Conservation (phyloP, 441 rosid genomes). For the Croton setiger region DNA sequence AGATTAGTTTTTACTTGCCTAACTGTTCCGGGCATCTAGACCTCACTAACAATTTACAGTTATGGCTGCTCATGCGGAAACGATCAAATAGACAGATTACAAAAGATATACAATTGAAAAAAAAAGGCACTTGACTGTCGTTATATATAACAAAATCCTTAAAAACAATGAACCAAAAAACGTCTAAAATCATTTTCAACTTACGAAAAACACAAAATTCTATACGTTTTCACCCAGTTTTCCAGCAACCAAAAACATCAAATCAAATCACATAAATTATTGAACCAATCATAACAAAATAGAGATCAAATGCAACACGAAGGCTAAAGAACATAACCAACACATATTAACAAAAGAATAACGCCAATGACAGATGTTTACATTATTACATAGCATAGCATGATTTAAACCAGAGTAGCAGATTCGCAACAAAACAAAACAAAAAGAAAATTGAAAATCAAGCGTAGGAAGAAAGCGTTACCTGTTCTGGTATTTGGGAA, state of each 20-base stretch:
- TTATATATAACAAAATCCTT: too few species aligned
- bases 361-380: too few species aligned
- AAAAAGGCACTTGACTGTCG: not conserved
- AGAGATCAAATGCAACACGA: not conserved
- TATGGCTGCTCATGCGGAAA: not conserved
- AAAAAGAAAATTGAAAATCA: constrained; percentile 2
- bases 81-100: not conserved
- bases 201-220: not conserved
- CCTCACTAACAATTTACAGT: too few species aligned
- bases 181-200: not conserved
- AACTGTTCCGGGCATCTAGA: not conserved
- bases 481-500: constrained; percentile 19
- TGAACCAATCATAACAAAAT: not conserved
- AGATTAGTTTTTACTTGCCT: not conserved
- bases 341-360: too few species aligned
- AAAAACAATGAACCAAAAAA: not conserved
- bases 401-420: not conserved
- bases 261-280: not conserved
- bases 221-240: not conserved
- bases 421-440: not conserved
- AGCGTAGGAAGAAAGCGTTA: constrained; percentile 7
- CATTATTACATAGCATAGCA: not conserved
- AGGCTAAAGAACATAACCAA: too few species aligned
- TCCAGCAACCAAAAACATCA: constrained; percentile 4
- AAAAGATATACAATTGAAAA: not conserved